Base-by-base conservation (phyloP, 2,329 filamentous ascomycete species). In the Dissoconium aciculare region DNA sequence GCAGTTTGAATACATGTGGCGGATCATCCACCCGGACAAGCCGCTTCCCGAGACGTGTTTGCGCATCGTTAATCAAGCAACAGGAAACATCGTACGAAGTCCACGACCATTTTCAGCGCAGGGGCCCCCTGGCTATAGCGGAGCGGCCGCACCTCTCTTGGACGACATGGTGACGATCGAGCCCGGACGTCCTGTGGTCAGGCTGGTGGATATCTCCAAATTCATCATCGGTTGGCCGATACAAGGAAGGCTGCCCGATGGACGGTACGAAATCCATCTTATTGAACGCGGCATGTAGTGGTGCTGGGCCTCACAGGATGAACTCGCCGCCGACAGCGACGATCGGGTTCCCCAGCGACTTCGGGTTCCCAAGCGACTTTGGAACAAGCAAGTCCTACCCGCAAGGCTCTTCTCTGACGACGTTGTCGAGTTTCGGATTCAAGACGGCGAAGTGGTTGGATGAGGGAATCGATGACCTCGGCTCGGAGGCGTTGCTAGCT, bases 11-110 rank as follows among this genome's bases (percentile, higher is more conserved):
- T 12, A 24, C 19, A 19, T 30, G 6, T 16, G 30, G n/a, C 34
- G 36, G 13, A 33, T 40, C 14, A 36, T 40, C 31, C 30, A 40
- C 24, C 11, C 27, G 13, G n/a, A n/a, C n/a, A n/a, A n/a, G n/a
- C n/a, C n/a, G n/a, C n/a, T n/a, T n/a, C n/a, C n/a, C n/a, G n/a
- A n/a, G n/a, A 34, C 31, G 10, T 30, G 28, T 26, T 23, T 40
- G 5, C 32, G 35, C 26, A 24, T 40, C 19, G 27, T 40, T 17
- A 21, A 36, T 24, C n/a, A 21, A 12, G 26, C 24, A 2, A 39
- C 30, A 11, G 33, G 30, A 11, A 16, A 31, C 8, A 30, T 36
- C 8, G 26, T 40, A 4, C 8, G 12, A 11, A 8, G 19, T 23
- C 19, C 19, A n/a, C 19, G 8, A n/a, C 19, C 19, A 23, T n/a